Evolutionary conservation across 345 rosid genomes (phyloP).

Genomic region (Populus davidiana): DNA sequence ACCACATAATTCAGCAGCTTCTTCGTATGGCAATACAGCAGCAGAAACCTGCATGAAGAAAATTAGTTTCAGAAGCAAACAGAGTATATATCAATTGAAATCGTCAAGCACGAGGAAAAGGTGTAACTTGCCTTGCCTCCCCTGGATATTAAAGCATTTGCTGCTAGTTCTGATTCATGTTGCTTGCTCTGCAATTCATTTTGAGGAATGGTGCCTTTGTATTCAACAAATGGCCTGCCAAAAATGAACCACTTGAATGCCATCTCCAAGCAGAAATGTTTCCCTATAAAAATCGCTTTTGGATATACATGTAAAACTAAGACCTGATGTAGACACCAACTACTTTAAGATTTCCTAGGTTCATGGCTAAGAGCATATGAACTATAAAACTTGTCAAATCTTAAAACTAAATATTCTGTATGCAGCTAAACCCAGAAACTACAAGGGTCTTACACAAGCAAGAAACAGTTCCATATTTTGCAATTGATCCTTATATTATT

Average conservation of each 20-base stretch:
- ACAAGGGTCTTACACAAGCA: not conserved
- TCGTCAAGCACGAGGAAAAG: not conserved
- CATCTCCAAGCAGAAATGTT: not conserved
- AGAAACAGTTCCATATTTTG: not conserved
- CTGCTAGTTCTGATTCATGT: slow-evolving; percentile 63
- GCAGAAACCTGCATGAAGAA: slow-evolving; percentile 46
- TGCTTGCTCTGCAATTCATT: slow-evolving; percentile 52
- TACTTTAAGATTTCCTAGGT: not conserved
- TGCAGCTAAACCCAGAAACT: not conserved
- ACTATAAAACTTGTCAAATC: not conserved
- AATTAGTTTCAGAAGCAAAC: slow-evolving; percentile 7
- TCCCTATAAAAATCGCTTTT: not conserved
- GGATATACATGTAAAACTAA: not conserved
- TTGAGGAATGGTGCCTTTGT: slow-evolving; percentile 58
- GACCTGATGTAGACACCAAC: not conserved
- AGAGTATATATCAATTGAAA: not conserved
- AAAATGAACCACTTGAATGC: slow-evolving; percentile 6
- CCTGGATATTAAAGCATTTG: slow-evolving; percentile 52
- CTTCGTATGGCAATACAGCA: slow-evolving; percentile 54
- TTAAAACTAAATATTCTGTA: not conserved
- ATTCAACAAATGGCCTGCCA: slow-evolving; percentile 80
- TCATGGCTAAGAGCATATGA: not conserved
- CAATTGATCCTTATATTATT: not conserved
- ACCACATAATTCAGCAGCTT: slow-evolving; percentile 68
- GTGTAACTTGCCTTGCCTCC: slow-evolving; percentile 57